These are phyloP conservation scores for Anthoceros angustus DNA, from an alignment of 225 moss, liverwort and hornwort species.

Conservation along the genomic window DNA sequence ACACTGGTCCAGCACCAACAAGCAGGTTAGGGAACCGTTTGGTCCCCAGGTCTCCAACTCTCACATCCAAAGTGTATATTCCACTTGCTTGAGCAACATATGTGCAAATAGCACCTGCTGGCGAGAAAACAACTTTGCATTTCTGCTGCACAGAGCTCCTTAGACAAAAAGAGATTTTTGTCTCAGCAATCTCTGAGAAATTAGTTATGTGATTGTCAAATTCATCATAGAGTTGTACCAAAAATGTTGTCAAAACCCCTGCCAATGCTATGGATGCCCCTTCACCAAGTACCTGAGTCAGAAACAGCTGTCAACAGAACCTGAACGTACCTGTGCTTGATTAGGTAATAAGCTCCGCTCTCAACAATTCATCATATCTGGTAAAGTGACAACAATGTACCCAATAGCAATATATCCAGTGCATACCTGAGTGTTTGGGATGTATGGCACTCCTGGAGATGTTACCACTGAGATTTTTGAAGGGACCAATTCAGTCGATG, in stretches of 20 bases:
- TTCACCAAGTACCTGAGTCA: conserved; percentile 21
- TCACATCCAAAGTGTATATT: conserved; percentile 21
- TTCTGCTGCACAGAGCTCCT: conserved; percentile 10
- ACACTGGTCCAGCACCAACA: conserved; percentile 14
- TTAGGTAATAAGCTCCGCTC: too few relatives aligned
- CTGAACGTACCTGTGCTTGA: too few relatives aligned
- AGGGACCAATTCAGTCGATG: conserved; percentile 19
- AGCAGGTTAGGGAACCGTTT: conserved; percentile 10
- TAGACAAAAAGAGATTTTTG: conserved; percentile 20
- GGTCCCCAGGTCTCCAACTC: conserved; percentile 7
- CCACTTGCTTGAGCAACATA: conserved; percentile 20
- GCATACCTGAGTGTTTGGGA: conserved; percentile 22
- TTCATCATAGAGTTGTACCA: conserved; percentile 29
- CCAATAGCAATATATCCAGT: too few relatives aligned
- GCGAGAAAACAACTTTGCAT: conserved; percentile 19
- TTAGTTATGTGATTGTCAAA: conserved; percentile 29
- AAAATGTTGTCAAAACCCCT: conserved; percentile 14
- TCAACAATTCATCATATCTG: neutral
- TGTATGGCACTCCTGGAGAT: conserved; percentile 29
- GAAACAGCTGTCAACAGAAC: neutral
- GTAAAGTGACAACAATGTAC: neutral
- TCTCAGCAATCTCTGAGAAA: conserved; percentile 19
- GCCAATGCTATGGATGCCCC: conserved; percentile 19
- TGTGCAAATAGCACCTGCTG: conserved; percentile 15
- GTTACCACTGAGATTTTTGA: conserved; percentile 24